These are phyloP conservation scores for Persicaria tinctoria DNA, from an alignment of 148 eudicot species.

Conservation along the genomic window DNA sequence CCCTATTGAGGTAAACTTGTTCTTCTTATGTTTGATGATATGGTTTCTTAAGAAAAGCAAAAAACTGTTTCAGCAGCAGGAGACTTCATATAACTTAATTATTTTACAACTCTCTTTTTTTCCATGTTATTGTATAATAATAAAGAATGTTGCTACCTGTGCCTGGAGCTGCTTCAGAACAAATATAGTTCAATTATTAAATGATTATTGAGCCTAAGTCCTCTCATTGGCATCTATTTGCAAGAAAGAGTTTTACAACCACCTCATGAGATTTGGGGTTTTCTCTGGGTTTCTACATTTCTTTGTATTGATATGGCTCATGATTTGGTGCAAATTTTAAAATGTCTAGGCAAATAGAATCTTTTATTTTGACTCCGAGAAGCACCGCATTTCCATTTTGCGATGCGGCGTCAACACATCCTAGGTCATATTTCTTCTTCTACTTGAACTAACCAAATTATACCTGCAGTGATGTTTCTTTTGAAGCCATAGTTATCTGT, in stretches of 20 bases:
- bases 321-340: too few relatives aligned
- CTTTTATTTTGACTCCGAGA: background rate
- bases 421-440: background rate
- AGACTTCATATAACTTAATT: background rate
- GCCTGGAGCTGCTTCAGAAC: background rate
- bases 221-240: background rate
- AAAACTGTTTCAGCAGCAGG: background rate
- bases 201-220: background rate
- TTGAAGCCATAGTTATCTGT: background rate
- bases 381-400: background rate
- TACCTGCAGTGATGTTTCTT: too few relatives aligned
- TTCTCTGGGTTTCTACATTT: background rate
- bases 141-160: background rate
- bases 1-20: background rate
- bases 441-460: background rate
- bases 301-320: too few relatives aligned
- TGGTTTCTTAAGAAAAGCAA: background rate
- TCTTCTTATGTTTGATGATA: background rate
- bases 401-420: background rate
- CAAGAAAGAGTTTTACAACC: background rate
- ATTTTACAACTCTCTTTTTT: background rate
- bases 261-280: too few relatives aligned
- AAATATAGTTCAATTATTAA: background rate
- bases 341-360: too few relatives aligned
- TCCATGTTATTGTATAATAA: background rate